A percentile compares a stretch with the other conserved stretches of the same genome.
Conservation (phyloP, 202 grass and related monocot species). For the Bolboschoenoplectus hybrid region DNA sequence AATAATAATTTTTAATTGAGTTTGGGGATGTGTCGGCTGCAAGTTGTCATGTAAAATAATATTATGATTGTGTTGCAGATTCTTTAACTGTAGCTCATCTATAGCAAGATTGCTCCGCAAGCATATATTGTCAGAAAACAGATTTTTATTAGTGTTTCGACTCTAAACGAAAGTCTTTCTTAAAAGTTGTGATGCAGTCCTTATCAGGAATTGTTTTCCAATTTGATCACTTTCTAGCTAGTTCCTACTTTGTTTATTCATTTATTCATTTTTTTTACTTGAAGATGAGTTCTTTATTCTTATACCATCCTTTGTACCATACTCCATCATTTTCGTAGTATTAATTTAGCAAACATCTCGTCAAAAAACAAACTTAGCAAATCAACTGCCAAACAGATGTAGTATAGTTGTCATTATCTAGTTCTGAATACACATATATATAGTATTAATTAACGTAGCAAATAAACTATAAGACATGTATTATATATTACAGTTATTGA, state of each 20-base stretch:
- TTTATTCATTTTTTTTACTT: not conserved
- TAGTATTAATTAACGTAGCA: not conserved
- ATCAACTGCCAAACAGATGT: not conserved
- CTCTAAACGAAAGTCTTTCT: not conserved
- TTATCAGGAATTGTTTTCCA: not conserved
- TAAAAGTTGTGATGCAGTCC: not conserved
- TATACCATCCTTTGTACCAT: not conserved
- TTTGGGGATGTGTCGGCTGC: not conserved
- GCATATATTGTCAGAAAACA: not conserved
- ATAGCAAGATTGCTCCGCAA: not conserved
- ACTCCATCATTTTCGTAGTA: not conserved
- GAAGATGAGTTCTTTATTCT: not conserved
- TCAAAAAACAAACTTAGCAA: not conserved
- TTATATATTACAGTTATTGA: not conserved
- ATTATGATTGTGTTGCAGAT: not conserved
- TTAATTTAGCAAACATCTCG: not conserved
- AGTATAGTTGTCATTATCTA: not conserved
- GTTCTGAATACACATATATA: not conserved
- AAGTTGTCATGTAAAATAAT: not conserved
- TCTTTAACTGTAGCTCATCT: not conserved
- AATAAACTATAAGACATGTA: not conserved
- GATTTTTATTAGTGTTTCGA: not conserved
- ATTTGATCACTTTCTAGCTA: constrained; percentile 3
- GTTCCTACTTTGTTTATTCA: not conserved
- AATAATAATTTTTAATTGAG: not conserved